Percentiles rank a stretch among this genome's conserved stretches.
Conservation (phyloP, 495 filamentous ascomycete genomes). For the Aspergillus incahuasiensis region DNA sequence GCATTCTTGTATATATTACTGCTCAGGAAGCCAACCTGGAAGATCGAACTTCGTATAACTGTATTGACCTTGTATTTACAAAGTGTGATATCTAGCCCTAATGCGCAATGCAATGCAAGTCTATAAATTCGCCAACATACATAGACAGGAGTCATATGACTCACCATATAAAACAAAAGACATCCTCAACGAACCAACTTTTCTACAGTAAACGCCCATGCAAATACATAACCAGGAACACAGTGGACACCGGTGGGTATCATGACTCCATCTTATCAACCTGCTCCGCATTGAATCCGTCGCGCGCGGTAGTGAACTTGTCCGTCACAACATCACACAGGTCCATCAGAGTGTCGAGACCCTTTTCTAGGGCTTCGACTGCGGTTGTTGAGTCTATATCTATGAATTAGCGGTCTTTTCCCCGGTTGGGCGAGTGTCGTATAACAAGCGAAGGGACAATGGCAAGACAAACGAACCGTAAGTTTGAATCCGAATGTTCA, state of each 20-base stretch:
- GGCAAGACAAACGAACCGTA: constrained; percentile 79
- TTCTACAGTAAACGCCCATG: constrained; percentile 16
- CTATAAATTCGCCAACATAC: constrained; percentile 3
- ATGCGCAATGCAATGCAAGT: not conserved
- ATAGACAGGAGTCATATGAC: not conserved
- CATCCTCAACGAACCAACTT: not conserved
- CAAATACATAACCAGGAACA: constrained; percentile 5
- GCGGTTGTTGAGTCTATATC: constrained; percentile 69
- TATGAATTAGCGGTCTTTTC: constrained; percentile 1
- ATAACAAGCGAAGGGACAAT: too few species aligned
- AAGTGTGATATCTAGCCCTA: not conserved
- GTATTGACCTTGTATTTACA: too few species aligned
- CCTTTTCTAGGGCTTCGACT: constrained; percentile 81
- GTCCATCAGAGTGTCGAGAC: constrained; percentile 79
- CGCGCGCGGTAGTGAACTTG: constrained; percentile 66
- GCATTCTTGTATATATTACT: too few species aligned
- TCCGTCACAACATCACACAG: constrained; percentile 88
- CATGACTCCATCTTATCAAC: constrained; percentile 35
- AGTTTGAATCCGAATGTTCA: constrained; percentile 96
- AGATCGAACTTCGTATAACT: too few species aligned
- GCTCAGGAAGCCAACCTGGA: too few species aligned
- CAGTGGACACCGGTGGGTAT: not conserved
- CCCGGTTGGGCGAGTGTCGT: too few species aligned
- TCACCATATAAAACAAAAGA: not conserved
- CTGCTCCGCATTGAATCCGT: constrained; percentile 53